Base-by-base conservation (phyloP, 257 asterid genomes). In the Solanum chmielewskii region DNA sequence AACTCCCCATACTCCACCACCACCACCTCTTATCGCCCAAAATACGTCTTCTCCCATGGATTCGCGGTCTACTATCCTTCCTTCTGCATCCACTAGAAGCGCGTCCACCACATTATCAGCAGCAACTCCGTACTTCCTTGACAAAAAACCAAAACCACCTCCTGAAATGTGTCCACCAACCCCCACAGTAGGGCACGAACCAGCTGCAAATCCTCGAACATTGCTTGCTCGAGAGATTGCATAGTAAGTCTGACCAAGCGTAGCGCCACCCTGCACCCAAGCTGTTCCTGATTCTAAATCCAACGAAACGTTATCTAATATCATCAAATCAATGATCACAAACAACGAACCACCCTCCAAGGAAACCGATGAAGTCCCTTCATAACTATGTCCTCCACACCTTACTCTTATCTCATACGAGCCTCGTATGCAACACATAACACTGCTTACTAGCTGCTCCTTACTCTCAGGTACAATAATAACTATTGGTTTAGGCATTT, bases 1-100 rank as follows among this genome's bases (percentile, higher is more conserved):
- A 3, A 94, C 75, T 10, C 98, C 98, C 94, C 93, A 94, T 5
- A 89, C 39, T 21, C 97, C 98, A 3, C 98, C 98, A 0, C 98
- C 98, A 7, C 98, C 98, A 37, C 98, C 98, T 18, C 98, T 92
- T 25, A 95, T 91, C 25, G 98, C 98, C 98, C 98, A 95, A 69
- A 94, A 95, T 1, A 94, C 95, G n/a, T 95, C 95, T 74, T 95
- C 98, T 75, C 96, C 98, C 98, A 95, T 95, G 60, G 91, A 91
- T 11, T 86, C 90, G 59, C 98, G 83, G 89, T 95, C 88, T 9
- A 95, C 59, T 41, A 94, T 64, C 47, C 90, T 84, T 44, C 98
- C 98, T 4, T 90, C 86, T 0, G 96, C 94, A 44, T 92, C 93
- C 7, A 95, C 86, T 2, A 95, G 94, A 92, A 81, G 91, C 1